Evolutionary conservation across 345 rosid genomes (phyloP).

Genomic region (Clausena lansium): DNA sequence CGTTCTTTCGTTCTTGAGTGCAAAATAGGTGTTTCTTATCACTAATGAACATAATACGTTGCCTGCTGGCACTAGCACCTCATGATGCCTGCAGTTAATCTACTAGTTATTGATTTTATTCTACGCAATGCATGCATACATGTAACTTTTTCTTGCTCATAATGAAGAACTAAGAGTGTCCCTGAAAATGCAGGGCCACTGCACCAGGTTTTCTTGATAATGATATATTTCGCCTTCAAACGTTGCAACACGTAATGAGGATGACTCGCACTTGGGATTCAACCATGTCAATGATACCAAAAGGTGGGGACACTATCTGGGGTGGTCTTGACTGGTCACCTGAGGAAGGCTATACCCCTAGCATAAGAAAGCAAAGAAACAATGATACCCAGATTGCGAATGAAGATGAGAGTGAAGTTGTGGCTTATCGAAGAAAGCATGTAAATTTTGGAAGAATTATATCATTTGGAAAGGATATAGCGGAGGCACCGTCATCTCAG

Average conservation of each 20-base stretch:
- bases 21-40: background rate
- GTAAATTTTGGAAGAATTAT: constrained; percentile 80
- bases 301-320: constrained; percentile 95
- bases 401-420: constrained; percentile 29
- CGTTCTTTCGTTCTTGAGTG: background rate
- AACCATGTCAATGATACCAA: constrained; percentile 93
- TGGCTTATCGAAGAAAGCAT: constrained; percentile 35
- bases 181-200: constrained; percentile 66
- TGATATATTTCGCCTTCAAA: constrained; percentile 80
- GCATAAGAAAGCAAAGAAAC: constrained; percentile 39
- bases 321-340: constrained; percentile 96
- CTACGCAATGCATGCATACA: background rate
- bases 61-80: background rate
- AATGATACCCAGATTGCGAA: constrained; percentile 33
- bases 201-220: constrained; percentile 83
- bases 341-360: constrained; percentile 57
- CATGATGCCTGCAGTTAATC: background rate
- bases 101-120: background rate
- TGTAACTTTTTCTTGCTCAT: background rate
- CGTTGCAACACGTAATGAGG: constrained; percentile 76
- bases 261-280: constrained; percentile 96
- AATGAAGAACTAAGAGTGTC: background rate
- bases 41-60: background rate
- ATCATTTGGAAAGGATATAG: constrained; percentile 82
- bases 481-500: constrained; percentile 62